Evolutionary conservation across 345 rosid genomes (phyloP).

Genomic region (Acer negundo): DNA sequence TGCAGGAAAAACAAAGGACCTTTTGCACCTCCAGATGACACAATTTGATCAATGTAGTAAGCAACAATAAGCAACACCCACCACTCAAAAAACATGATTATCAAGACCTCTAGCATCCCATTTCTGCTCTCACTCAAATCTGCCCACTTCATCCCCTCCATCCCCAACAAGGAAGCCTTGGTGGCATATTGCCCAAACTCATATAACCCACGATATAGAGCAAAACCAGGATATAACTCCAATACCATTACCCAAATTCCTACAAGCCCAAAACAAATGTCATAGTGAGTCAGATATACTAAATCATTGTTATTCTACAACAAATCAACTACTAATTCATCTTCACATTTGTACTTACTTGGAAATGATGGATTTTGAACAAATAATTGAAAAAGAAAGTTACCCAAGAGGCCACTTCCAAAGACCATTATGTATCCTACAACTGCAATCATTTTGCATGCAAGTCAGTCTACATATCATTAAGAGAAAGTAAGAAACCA

Average conservation of each 20-base stretch:
- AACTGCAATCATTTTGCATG: constrained; percentile 47
- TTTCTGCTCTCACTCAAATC: constrained; percentile 55
- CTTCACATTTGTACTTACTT: constrained; percentile 49
- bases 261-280: constrained; percentile 31
- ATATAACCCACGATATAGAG: constrained; percentile 83
- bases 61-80: constrained; percentile 56
- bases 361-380: constrained; percentile 72
- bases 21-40: constrained; percentile 56
- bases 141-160: constrained; percentile 72
- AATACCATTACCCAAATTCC: constrained; percentile 65
- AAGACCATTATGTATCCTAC: constrained; percentile 64
- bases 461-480: constrained; percentile 11
- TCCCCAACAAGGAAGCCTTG: constrained; percentile 48
- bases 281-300: background rate
- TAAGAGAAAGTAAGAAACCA: constrained; percentile 1
- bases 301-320: background rate
- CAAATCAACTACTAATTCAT: background rate
- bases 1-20: constrained; percentile 50
- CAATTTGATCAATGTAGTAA: constrained; percentile 63
- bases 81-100: constrained; percentile 78
- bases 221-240: constrained; percentile 88
- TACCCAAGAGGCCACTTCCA: constrained; percentile 84
- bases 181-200: constrained; percentile 66
- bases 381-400: constrained; percentile 64
- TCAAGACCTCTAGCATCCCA: constrained; percentile 61